These are phyloP conservation scores for Colletotrichum sidae DNA, from an alignment of 2,329 filamentous ascomycete species.

Conservation along the genomic window DNA sequence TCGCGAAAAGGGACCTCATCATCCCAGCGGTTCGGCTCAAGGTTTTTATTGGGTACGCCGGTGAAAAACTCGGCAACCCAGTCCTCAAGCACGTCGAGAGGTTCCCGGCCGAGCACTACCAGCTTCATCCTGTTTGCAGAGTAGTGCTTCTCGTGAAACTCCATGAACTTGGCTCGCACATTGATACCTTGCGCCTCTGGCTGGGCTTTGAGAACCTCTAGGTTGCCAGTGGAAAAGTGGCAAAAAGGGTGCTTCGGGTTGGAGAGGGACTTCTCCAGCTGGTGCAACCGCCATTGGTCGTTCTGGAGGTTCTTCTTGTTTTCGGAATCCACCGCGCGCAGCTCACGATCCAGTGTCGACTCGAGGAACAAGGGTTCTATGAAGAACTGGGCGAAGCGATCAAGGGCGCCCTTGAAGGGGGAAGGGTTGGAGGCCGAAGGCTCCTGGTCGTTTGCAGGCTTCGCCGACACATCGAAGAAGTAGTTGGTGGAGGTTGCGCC, in stretches of 20 bases:
- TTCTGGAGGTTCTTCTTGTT: slow-evolving; percentile 98
- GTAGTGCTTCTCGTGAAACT: slow-evolving; percentile 90
- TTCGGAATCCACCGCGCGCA: slow-evolving; percentile 91
- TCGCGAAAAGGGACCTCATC: slow-evolving; percentile 62
- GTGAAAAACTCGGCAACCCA: slow-evolving; percentile 91
- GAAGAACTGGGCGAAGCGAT: slow-evolving; percentile 95
- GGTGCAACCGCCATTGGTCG: slow-evolving; percentile 87
- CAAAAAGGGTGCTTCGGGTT: slow-evolving; percentile 90
- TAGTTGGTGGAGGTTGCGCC: slow-evolving; percentile 95
- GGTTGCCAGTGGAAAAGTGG: slow-evolving; percentile 91
- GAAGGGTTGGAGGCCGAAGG: slow-evolving; percentile 67
- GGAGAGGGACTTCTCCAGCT: slow-evolving; percentile 88
- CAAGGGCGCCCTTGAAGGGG: slow-evolving; percentile 81
- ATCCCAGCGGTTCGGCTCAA: slow-evolving; percentile 70
- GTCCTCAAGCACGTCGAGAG: slow-evolving; percentile 81
- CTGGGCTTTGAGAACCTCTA: slow-evolving; percentile 85
- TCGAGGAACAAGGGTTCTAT: slow-evolving; percentile 87
- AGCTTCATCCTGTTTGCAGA: slow-evolving; percentile 96
- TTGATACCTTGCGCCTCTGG: slow-evolving; percentile 84
- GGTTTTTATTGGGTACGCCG: slow-evolving; percentile 82
- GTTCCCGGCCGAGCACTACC: slow-evolving; percentile 84
- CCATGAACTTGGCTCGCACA: slow-evolving; percentile 90
- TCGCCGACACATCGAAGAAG: slow-evolving; percentile 94
- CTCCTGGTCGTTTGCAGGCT: slow-evolving; percentile 71
- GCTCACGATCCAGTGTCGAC: slow-evolving; percentile 86